Percentiles rank a stretch among this genome's conserved stretches.
Conservation (phyloP, 1,284 basidiomycete species). For the Ustilago trichophora region DNA sequence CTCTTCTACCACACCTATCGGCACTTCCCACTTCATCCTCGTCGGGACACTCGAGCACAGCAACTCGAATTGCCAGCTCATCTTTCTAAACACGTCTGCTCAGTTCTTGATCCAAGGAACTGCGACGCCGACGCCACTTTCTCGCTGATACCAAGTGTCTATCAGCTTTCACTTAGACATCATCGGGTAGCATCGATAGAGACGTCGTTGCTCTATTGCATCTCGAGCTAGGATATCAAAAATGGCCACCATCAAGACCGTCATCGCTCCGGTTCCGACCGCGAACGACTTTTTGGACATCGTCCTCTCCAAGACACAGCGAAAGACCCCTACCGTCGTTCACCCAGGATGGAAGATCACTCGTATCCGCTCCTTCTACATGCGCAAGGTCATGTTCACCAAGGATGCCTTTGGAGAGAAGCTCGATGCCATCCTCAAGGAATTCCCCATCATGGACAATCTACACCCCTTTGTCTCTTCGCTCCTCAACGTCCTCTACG, state of each 20-base stretch:
- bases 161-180: no score
- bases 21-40: neutral
- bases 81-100: neutral
- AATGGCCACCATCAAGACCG: conserved; percentile 62
- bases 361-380: conserved; percentile 87
- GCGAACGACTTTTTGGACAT: conserved; percentile 95
- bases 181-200: no score
- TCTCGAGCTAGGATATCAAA: conserved; percentile 1
- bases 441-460: conserved; percentile 76
- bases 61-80: neutral
- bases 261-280: conserved; percentile 93
- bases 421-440: conserved; percentile 87
- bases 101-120: neutral
- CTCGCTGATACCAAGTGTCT: no score
- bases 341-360: conserved; percentile 93
- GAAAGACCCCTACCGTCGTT: conserved; percentile 92
- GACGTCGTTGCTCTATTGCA: no score
- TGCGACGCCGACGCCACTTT: no score
- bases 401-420: conserved; percentile 98
- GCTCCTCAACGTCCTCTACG: conserved; percentile 66
- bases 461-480: conserved; percentile 65
- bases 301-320: conserved; percentile 89
- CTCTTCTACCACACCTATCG: neutral
- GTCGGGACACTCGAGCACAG: neutral
- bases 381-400: conserved; percentile 99